Evolutionary conservation across 2,329 filamentous ascomycete genomes (phyloP).

Genomic region (Ambrosiella xylebori): DNA sequence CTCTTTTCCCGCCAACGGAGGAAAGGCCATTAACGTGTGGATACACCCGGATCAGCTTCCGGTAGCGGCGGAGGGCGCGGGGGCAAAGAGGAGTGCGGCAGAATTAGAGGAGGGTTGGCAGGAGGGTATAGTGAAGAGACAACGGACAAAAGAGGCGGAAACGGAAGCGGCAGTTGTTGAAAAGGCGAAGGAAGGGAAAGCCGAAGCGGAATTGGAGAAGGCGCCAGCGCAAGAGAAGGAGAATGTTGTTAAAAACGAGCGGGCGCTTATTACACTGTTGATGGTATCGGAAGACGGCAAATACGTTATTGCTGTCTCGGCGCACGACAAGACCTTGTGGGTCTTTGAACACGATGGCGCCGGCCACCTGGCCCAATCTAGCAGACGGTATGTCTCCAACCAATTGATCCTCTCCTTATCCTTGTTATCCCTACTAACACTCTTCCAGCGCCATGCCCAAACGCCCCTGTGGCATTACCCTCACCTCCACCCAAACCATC

Average conservation of each 20-base stretch:
- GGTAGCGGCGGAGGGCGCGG: constrained; percentile 14
- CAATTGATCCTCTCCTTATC: background rate
- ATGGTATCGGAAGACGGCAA: constrained; percentile 44
- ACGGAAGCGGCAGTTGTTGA: constrained; percentile 27
- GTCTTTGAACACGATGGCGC: constrained; percentile 53
- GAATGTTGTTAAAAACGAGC: constrained; percentile 27
- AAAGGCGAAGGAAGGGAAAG: constrained; percentile 4
- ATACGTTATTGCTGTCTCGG: constrained; percentile 61
- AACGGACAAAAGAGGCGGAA: constrained; percentile 19
- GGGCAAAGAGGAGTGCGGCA: constrained; percentile 15
- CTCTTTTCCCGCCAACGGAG: constrained; percentile 42
- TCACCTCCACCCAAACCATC: constrained; percentile 58
- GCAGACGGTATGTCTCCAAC: constrained; percentile 40
- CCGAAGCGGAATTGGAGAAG: constrained; percentile 11
- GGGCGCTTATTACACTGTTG: constrained; percentile 53
- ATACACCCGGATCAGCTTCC: constrained; percentile 28
- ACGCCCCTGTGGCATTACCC: constrained; percentile 57
- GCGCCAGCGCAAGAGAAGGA: constrained; percentile 15
- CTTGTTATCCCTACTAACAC: background rate
- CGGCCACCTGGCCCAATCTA: constrained; percentile 48
- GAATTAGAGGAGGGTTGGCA: constrained; percentile 17
- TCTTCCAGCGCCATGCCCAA: constrained; percentile 62
- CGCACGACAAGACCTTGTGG: constrained; percentile 81
- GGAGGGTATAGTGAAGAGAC: constrained; percentile 10
- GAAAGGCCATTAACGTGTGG: constrained; percentile 46